A percentile compares a stretch with the other conserved stretches of the same genome.
Evolutionary conservation across 495 filamentous ascomycete genomes (phyloP).

Genomic region (Penicillium verhagenii): DNA sequence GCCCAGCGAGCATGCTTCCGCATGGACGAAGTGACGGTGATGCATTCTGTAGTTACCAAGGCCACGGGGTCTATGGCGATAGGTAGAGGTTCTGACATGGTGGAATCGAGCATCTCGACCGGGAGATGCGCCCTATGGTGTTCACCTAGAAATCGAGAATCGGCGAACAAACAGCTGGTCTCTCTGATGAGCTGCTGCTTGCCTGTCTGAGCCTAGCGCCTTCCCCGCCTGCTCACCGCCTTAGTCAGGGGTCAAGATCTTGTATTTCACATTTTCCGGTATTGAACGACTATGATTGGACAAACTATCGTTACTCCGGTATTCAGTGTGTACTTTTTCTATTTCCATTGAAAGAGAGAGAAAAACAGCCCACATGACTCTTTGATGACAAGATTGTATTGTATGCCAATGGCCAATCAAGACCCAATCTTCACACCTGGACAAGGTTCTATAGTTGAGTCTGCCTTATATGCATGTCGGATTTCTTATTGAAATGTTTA

Average conservation of each 20-base stretch:
- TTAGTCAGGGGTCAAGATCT: constrained; percentile 19
- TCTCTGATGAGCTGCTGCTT: constrained; percentile 28
- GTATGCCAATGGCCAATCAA: too few species aligned
- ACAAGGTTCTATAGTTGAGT: too few species aligned
- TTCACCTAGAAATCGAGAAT: constrained; percentile 18
- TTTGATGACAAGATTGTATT: too few species aligned
- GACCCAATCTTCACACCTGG: too few species aligned
- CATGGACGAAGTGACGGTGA: constrained; percentile 96
- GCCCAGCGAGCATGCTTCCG: constrained; percentile 96
- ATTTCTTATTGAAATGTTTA: neutral
- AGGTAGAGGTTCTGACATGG: constrained; percentile 43
- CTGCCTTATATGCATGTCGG: too few species aligned
- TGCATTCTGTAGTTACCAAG: constrained; percentile 97
- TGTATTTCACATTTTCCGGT: constrained; percentile 1
- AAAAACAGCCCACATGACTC: too few species aligned
- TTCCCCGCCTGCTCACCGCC: constrained; percentile 29
- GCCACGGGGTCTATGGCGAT: constrained; percentile 94
- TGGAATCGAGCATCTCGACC: constrained; percentile 29
- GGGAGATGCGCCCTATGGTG: constrained; percentile 25
- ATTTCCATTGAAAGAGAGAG: neutral
- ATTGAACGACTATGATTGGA: constrained; percentile 3
- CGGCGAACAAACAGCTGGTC: constrained; percentile 31
- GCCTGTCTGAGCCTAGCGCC: constrained; percentile 24
- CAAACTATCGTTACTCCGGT: neutral
- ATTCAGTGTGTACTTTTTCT: neutral